These are phyloP conservation scores for Talaromyces sp. DNA, from an alignment of 2,329 filamentous ascomycete genomes.

Conservation along the genomic window DNA sequence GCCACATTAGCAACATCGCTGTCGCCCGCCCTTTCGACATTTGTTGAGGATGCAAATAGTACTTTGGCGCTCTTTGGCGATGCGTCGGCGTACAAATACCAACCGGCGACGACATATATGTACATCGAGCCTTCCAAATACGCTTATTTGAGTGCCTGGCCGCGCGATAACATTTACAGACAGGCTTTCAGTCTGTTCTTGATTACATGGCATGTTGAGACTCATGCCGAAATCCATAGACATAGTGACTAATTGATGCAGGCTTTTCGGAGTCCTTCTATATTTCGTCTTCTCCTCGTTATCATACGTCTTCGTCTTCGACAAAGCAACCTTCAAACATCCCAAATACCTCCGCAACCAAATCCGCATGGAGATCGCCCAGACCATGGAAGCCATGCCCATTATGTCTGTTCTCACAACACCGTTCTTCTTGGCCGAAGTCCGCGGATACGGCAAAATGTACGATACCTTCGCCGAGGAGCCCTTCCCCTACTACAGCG, in stretches of 20 bases:
- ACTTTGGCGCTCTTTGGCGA: slow-evolving; percentile 55
- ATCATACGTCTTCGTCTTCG: slow-evolving; percentile 86
- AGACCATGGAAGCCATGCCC: slow-evolving; percentile 74
- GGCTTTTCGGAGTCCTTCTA: slow-evolving; percentile 77
- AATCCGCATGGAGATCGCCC: slow-evolving; percentile 77
- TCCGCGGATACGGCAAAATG: slow-evolving; percentile 79
- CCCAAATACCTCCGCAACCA: slow-evolving; percentile 96
- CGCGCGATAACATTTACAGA: slow-evolving; percentile 72
- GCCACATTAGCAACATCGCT: slow-evolving; percentile 52
- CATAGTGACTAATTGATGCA: slow-evolving; percentile 37
- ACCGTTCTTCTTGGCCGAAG: slow-evolving; percentile 77
- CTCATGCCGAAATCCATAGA: not conserved
- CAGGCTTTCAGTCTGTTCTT: slow-evolving; percentile 74
- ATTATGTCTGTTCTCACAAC: slow-evolving; percentile 78
- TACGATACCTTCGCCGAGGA: slow-evolving; percentile 77
- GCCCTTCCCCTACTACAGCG: slow-evolving; percentile 74
- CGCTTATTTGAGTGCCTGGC: slow-evolving; percentile 74
- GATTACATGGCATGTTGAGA: slow-evolving; percentile 69
- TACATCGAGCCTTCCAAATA: slow-evolving; percentile 67
- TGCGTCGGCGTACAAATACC: slow-evolving; percentile 51
- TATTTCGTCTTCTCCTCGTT: slow-evolving; percentile 82
- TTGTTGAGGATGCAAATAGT: slow-evolving; percentile 55
- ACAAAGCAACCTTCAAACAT: slow-evolving; percentile 82
- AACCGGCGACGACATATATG: slow-evolving; percentile 69
- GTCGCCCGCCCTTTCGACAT: slow-evolving; percentile 50